Evolutionary conservation across 768 basidiomycete species (phyloP).

Genomic region (Amylocystis lapponica): DNA sequence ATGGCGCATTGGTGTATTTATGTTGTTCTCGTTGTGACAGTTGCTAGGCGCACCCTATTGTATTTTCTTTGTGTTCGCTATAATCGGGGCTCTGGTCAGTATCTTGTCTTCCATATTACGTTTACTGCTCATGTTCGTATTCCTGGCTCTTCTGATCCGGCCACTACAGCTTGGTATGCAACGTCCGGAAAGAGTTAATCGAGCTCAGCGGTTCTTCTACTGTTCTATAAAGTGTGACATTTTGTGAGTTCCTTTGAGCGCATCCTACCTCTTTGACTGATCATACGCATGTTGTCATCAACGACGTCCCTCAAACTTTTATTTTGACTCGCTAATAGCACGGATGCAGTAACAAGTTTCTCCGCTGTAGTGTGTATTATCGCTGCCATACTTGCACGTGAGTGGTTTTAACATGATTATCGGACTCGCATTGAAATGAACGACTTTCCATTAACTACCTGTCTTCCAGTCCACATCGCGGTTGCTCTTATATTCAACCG

Average conservation of each 20-base stretch:
- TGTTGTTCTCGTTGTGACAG: background rate
- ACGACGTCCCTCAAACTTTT: no score
- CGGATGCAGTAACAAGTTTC: slow-evolving; percentile 13
- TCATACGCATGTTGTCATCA: no score
- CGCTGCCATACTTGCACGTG: slow-evolving; percentile 17
- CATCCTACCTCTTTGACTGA: background rate
- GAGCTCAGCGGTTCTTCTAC: slow-evolving; percentile 21
- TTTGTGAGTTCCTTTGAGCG: slow-evolving; percentile 13
- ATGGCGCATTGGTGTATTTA: background rate
- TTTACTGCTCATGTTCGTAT: background rate
- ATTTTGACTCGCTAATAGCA: slow-evolving; percentile 4
- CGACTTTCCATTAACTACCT: no score
- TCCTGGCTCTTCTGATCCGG: background rate
- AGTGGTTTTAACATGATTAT: no score
- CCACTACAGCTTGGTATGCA: slow-evolving; percentile 14
- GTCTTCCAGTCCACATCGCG: slow-evolving; percentile 11
- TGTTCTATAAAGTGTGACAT: slow-evolving; percentile 20
- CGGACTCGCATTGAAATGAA: no score
- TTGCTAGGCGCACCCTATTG: slow-evolving; percentile 14
- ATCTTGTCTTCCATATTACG: background rate
- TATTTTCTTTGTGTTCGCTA: slow-evolving; percentile 12
- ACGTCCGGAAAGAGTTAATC: slow-evolving; percentile 17
- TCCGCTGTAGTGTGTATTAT: slow-evolving; percentile 18
- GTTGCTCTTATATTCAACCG: slow-evolving; percentile 13
- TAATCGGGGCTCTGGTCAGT: slow-evolving; percentile 13